phyloP scores from a whole-genome alignment of 208 protist species.

The Tritrichomonas musculus region DNA sequence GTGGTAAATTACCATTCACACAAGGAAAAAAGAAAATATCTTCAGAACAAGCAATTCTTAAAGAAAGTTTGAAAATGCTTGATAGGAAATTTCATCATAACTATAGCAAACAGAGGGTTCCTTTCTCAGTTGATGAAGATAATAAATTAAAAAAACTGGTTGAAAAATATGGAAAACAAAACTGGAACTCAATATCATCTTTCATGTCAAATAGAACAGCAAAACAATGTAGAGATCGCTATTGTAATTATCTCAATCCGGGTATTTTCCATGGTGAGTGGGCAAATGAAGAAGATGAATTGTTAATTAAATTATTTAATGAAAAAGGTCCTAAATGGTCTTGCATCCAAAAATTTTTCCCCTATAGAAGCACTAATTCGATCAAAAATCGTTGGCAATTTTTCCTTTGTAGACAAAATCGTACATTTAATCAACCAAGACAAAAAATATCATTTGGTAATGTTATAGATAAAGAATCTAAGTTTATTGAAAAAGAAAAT shows the following conservation, averaged over 20 bases:
- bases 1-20: too few relatives aligned
- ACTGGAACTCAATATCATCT: neutral
- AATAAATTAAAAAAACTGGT: neutral
- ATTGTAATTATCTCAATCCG: neutral
- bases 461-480: too few relatives aligned
- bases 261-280: neutral
- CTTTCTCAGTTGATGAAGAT: neutral
- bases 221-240: neutral
- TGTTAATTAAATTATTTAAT: neutral
- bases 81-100: too few relatives aligned
- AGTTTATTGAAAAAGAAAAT: too few relatives aligned
- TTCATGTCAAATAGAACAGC: neutral
- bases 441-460: too few relatives aligned
- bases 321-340: neutral
- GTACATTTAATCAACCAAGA: too few relatives aligned
- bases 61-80: too few relatives aligned
- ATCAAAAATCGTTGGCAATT: neutral
- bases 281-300: neutral
- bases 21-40: too few relatives aligned
- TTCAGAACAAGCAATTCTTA: too few relatives aligned
- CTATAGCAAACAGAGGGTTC: too few relatives aligned
- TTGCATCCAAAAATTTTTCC: neutral
- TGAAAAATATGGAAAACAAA: neutral
- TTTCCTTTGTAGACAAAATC: neutral
- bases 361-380: neutral